These are phyloP conservation scores for Ascosphaera pollenicola DNA, from an alignment of 2,329 filamentous ascomycete genomes.

Conservation along the genomic window DNA sequence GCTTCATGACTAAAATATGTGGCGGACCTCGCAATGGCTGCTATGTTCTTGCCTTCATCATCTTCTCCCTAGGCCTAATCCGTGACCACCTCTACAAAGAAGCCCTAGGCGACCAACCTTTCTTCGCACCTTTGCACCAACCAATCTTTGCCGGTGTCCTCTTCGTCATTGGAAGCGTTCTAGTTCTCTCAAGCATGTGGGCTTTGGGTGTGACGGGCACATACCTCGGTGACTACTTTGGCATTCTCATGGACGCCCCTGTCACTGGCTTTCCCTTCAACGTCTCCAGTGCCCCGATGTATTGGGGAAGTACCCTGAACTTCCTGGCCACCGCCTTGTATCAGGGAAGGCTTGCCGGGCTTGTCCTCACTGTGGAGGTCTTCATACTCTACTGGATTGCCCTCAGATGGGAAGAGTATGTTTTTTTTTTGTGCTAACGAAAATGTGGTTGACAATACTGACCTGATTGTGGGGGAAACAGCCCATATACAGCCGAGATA, in stretches of 20 bases:
- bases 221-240: slow-evolving; percentile 96
- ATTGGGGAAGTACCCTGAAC: slow-evolving; percentile 78
- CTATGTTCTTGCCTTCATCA: slow-evolving; percentile 70
- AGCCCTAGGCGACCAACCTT: slow-evolving; percentile 54
- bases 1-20: slow-evolving; percentile 70
- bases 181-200: slow-evolving; percentile 80
- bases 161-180: slow-evolving; percentile 52
- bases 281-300: slow-evolving; percentile 81
- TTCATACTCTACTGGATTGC: slow-evolving; percentile 60
- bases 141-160: slow-evolving; percentile 47
- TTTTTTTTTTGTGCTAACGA: slow-evolving; percentile 4
- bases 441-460: neutral
- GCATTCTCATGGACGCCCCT: slow-evolving; percentile 87
- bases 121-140: slow-evolving; percentile 47
- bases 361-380: slow-evolving; percentile 55
- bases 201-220: slow-evolving; percentile 85
- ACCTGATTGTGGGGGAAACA: slow-evolving; percentile 6
- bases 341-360: slow-evolving; percentile 68
- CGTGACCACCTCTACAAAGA: slow-evolving; percentile 75
- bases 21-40: slow-evolving; percentile 60
- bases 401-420: slow-evolving; percentile 59
- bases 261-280: slow-evolving; percentile 95
- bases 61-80: slow-evolving; percentile 78
- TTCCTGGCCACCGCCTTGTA: slow-evolving; percentile 75
- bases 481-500: slow-evolving; percentile 76